These are phyloP conservation scores for Coccomyxa sp. DNA, from an alignment of 139 green algal genomes.

Conservation along the genomic window DNA sequence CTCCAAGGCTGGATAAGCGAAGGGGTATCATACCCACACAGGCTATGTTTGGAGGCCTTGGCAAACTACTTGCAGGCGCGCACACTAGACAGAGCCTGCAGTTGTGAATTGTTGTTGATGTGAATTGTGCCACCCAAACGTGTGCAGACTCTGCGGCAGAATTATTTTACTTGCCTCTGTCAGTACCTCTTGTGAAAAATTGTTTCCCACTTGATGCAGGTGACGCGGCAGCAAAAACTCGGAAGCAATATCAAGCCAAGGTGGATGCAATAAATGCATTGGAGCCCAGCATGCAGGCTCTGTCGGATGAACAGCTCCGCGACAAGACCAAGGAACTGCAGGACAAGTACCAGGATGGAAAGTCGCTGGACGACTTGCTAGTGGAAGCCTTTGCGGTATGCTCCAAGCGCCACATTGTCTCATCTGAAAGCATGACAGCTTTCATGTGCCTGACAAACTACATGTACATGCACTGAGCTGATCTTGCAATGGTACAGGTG, in stretches of 20 bases:
- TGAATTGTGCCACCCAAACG: too few species aligned
- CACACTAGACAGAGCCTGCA: too few species aligned
- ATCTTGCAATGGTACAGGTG: constrained; percentile 41
- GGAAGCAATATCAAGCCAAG: background rate
- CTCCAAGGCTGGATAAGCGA: too few species aligned
- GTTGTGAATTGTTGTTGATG: too few species aligned
- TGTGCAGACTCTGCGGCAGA: too few species aligned
- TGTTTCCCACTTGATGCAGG: background rate
- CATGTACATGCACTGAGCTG: background rate
- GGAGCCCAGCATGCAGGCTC: constrained; percentile 65
- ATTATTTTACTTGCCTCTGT: too few species aligned
- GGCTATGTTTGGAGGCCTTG: too few species aligned
- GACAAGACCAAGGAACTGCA: constrained; percentile 79
- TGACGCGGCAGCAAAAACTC: background rate
- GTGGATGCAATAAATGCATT: constrained; percentile 89
- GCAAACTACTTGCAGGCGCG: too few species aligned
- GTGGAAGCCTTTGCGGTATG: constrained; percentile 80
- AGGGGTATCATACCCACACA: too few species aligned
- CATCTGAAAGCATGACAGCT: too few species aligned
- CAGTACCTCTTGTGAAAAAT: too few species aligned
- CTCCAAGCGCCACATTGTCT: background rate
- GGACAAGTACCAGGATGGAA: constrained; percentile 49
- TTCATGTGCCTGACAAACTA: background rate
- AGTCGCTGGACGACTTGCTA: constrained; percentile 75
- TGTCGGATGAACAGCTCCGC: constrained; percentile 79